A percentile compares a stretch with the other conserved stretches of the same genome.
Conservation (phyloP, 257 asterid species). For the Fraxinus quadrangulata region DNA sequence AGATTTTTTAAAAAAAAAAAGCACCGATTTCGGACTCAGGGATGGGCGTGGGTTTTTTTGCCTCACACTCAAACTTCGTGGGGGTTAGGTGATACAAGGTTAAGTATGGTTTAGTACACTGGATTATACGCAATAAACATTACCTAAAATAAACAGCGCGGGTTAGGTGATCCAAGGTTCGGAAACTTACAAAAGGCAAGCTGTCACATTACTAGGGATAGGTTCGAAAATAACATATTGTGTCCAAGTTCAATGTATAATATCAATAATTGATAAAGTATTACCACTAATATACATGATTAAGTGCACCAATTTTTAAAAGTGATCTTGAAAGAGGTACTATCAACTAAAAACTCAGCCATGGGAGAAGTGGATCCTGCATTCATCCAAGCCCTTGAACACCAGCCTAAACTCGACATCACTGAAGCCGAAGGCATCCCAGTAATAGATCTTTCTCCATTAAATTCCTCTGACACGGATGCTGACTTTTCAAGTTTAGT, state of each 20-base stretch:
- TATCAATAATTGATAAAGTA: constrained; percentile 1
- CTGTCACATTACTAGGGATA: not conserved
- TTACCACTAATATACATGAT: not conserved
- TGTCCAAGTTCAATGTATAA: constrained; percentile 44
- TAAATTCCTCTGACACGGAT: constrained; percentile 32
- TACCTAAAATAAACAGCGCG: not conserved
- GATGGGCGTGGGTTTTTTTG: too few relatives aligned
- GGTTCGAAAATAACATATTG: not conserved
- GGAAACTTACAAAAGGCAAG: not conserved
- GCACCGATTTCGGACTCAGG: too few relatives aligned
- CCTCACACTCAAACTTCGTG: too few relatives aligned
- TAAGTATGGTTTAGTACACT: not conserved
- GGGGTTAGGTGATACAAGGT: too few relatives aligned
- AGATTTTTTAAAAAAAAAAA: too few relatives aligned
- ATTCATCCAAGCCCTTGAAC: constrained; percentile 60
- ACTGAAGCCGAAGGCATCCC: constrained; percentile 65
- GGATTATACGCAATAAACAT: not conserved
- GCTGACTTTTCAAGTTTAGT: constrained; percentile 34
- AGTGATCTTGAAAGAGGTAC: not conserved
- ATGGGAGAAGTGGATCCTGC: constrained; percentile 52
- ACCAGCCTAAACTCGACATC: constrained; percentile 52
- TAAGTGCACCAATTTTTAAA: not conserved
- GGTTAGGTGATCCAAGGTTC: not conserved
- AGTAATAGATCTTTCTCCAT: constrained; percentile 54
- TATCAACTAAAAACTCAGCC: constrained; percentile 11